These are phyloP conservation scores for Pyrenochaeta sp. DNA, from an alignment of 2,329 filamentous ascomycete genomes.

Conservation along the genomic window DNA sequence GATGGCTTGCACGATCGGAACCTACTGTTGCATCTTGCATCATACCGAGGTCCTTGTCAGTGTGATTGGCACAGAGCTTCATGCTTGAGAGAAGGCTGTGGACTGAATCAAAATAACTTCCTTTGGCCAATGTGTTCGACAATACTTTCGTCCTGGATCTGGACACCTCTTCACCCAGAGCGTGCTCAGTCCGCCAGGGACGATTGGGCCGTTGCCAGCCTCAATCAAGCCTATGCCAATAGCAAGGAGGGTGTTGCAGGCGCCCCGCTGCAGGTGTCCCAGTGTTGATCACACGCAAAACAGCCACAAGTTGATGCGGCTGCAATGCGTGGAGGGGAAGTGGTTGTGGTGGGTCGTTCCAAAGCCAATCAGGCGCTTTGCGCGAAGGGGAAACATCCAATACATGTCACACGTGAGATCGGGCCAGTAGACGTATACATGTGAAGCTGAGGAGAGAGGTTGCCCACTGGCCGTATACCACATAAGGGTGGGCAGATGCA, in stretches of 20 bases:
- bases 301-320: constrained; percentile 8
- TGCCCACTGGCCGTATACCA: neutral
- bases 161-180: constrained; percentile 1
- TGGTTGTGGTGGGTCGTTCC: neutral
- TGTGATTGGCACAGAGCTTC: neutral
- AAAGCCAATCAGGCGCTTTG: constrained; percentile 19
- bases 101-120: neutral
- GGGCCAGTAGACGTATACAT: constrained; percentile 1
- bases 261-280: constrained; percentile 6
- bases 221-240: constrained; percentile 1
- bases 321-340: constrained; percentile 6
- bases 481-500: neutral
- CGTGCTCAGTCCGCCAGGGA: constrained; percentile 8
- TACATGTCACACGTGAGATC: constrained; percentile 28
- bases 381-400: constrained; percentile 21
- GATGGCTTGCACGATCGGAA: neutral
- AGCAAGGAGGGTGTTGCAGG: constrained; percentile 3
- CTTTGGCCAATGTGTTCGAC: neutral
- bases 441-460: constrained; percentile 1
- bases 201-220: constrained; percentile 15
- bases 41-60: neutral
- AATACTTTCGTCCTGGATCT: neutral
- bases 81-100: neutral
- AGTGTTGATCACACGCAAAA: constrained; percentile 15
- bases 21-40: neutral